Percentiles rank a stretch among this genome's conserved stretches.
phyloP scores from a whole-genome alignment of 2,329 filamentous ascomycete genomes.

The Colletotrichum brevisporum region DNA sequence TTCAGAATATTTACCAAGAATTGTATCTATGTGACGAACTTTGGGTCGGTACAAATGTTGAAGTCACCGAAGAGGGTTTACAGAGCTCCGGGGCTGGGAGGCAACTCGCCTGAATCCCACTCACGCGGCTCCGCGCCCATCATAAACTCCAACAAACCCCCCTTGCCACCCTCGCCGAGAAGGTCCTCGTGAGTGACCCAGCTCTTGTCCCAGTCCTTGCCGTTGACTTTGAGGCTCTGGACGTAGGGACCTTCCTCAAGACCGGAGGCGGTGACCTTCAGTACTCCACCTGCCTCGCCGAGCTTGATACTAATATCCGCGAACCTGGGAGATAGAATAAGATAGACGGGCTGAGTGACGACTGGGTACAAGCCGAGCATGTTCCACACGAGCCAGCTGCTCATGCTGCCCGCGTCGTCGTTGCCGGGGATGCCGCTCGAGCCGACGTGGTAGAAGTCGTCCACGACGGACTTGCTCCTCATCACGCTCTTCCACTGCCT shows the following conservation, averaged over 20 bases:
- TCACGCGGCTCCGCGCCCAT: conserved; percentile 48
- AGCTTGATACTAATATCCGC: conserved; percentile 63
- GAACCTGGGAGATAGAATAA: conserved; percentile 66
- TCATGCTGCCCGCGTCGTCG: conserved; percentile 71
- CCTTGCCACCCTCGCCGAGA: conserved; percentile 52
- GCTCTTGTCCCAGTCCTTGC: conserved; percentile 64
- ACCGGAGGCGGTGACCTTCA: conserved; percentile 62
- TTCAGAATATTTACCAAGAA: too few relatives aligned
- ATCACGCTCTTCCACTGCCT: conserved; percentile 66
- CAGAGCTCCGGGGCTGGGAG: conserved; percentile 60
- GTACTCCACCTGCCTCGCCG: conserved; percentile 52
- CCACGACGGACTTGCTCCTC: conserved; percentile 62
- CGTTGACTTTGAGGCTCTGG: conserved; percentile 67
- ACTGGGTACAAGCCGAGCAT: conserved; percentile 70
- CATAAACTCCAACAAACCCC: conserved; percentile 63
- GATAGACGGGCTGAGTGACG: conserved; percentile 69
- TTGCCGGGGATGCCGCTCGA: conserved; percentile 68
- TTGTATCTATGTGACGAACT: too few relatives aligned
- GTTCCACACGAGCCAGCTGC: conserved; percentile 69
- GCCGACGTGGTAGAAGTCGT: conserved; percentile 62
- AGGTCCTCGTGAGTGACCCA: conserved; percentile 69
- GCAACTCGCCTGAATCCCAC: conserved; percentile 64
- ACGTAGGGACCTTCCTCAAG: conserved; percentile 64
- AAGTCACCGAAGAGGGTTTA: not conserved
- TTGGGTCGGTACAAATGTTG: too few relatives aligned